These are phyloP conservation scores for Madurella fahalii DNA, from an alignment of 2,329 filamentous ascomycete genomes.

Conservation along the genomic window DNA sequence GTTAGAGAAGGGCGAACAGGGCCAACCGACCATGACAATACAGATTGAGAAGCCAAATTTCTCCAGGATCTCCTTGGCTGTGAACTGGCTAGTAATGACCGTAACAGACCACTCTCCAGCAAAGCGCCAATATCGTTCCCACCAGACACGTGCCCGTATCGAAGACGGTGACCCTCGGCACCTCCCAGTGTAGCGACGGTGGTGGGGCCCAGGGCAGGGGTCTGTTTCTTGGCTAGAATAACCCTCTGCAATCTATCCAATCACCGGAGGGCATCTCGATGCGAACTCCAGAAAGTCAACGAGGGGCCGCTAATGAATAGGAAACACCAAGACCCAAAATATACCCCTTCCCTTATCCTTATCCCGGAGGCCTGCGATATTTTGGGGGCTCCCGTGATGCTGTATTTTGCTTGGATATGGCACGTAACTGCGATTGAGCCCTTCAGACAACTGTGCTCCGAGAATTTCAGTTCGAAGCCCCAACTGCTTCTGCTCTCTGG, in stretches of 20 bases:
- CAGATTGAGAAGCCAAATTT: no score
- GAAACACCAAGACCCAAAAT: not conserved
- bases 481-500: slow-evolving; percentile 4
- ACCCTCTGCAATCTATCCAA: not conserved
- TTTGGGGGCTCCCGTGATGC: no score
- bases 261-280: no score
- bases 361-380: no score
- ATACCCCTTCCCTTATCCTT: no score
- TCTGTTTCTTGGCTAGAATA: not conserved
- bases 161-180: no score
- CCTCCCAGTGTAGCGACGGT: no score
- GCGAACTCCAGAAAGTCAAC: not conserved
- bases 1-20: not conserved
- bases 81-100: no score
- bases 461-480: not conserved
- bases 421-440: not conserved
- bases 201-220: not conserved
- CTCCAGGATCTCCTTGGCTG: no score
- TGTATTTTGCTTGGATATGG: not conserved
- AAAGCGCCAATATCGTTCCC: no score
- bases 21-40: not conserved
- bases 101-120: no score
- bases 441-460: not conserved
- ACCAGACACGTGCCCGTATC: no score
- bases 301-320: not conserved